Evolutionary conservation across 1,284 basidiomycete species (phyloP).

Genomic region (Tilletiaria anomala): DNA sequence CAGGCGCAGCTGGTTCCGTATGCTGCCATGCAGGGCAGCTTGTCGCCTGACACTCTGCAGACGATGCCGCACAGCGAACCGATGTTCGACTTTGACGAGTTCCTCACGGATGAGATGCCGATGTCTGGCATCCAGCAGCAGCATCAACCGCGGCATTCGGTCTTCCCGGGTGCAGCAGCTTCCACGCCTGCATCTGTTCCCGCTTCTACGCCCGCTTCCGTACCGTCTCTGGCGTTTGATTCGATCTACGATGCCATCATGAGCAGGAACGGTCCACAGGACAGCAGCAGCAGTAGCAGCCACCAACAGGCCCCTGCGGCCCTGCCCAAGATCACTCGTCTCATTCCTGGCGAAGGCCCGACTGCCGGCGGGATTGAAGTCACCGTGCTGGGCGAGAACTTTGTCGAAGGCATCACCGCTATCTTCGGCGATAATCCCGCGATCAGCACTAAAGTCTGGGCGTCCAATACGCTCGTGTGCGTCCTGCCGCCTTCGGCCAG

Average conservation of each 20-base stretch:
- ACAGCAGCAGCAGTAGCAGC: slow-evolving; percentile 8
- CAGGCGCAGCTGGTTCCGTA: no score
- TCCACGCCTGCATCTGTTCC: no score
- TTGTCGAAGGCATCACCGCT: slow-evolving; percentile 52
- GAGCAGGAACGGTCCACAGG: no score
- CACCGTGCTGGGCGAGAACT: slow-evolving; percentile 66
- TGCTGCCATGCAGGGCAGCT: no score
- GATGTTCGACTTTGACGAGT: slow-evolving; percentile 23
- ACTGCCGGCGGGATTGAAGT: slow-evolving; percentile 73
- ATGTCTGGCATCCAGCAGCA: no score
- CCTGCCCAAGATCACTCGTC: slow-evolving; percentile 28
- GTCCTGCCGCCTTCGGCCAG: slow-evolving; percentile 67
- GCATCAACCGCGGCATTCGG: no score
- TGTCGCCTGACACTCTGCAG: slow-evolving; percentile 21
- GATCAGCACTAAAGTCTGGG: slow-evolving; percentile 76
- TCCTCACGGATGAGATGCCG: no score
- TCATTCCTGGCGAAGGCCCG: slow-evolving; percentile 72
- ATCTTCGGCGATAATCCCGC: slow-evolving; percentile 74
- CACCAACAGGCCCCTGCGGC: no score
- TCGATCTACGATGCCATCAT: no score
- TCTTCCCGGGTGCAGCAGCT: no score
- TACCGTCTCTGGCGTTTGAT: no score
- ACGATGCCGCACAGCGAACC: slow-evolving; percentile 29
- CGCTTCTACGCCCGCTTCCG: no score
- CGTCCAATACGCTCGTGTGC: slow-evolving; percentile 83